Percentiles rank a stretch among this genome's conserved stretches.
Evolutionary conservation across 1,284 basidiomycete species (phyloP).

Genomic region (Naganishia sp.): DNA sequence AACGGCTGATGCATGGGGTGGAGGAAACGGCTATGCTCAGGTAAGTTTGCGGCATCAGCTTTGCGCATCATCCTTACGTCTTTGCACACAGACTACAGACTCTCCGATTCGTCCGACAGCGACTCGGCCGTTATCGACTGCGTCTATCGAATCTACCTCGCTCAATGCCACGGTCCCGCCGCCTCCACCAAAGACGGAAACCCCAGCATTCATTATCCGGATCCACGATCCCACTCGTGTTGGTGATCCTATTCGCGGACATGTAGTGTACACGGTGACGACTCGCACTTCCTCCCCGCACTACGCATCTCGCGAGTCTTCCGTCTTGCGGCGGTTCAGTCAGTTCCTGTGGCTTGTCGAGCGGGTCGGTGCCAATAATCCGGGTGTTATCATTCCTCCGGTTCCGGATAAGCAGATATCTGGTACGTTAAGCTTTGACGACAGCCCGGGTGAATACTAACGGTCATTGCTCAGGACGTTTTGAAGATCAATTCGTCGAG

Average conservation of each 20-base stretch:
- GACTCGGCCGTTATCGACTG: constrained; percentile 24
- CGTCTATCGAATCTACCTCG: constrained; percentile 18
- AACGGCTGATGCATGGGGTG: neutral
- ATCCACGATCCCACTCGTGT: constrained; percentile 93
- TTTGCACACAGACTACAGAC: neutral
- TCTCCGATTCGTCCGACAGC: constrained; percentile 22
- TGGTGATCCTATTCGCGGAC: constrained; percentile 85
- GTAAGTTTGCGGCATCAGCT: neutral
- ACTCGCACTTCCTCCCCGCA: constrained; percentile 83
- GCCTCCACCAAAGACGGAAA: neutral
- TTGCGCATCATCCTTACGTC: neutral
- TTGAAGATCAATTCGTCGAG: constrained; percentile 83
- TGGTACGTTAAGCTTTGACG: constrained; percentile 48
- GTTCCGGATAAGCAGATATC: constrained; percentile 94
- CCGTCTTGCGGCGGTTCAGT: constrained; percentile 89
- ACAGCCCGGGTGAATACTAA: neutral
- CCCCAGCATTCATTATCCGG: constrained; percentile 64
- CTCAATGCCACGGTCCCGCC: neutral
- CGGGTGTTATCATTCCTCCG: constrained; percentile 94
- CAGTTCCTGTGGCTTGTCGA: constrained; percentile 98
- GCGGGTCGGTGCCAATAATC: constrained; percentile 84
- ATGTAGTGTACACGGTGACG: constrained; percentile 92
- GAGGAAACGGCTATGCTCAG: neutral
- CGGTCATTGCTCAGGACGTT: constrained; percentile 59
- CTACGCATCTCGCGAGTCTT: constrained; percentile 68